Base-by-base conservation (phyloP, 2,329 filamentous ascomycete genomes). In the Colletotrichum siamense region DNA sequence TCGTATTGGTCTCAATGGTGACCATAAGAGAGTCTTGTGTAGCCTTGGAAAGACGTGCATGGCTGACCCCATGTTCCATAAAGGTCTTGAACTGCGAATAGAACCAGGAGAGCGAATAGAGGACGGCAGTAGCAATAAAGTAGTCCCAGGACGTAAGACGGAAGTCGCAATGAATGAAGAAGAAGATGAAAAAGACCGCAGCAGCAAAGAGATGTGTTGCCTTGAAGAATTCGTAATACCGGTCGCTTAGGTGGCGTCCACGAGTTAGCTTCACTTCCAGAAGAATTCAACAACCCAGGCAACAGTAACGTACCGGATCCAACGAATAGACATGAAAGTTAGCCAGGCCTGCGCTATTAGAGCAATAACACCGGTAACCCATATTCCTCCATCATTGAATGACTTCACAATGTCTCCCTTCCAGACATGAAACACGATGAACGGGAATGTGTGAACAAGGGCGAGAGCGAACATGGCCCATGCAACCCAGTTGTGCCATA, bases 191-290 rank as follows among this genome's bases (percentile, higher is more conserved):
- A 78, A 92, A 93, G 2, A 91, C 78, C 5, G 90, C 77, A 0
- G 88, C 90, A 5, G 87, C 86, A 24, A 90, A 73, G 75, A 89
- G 87, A 79, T 93, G 91, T 0, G 89, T 88, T 5, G 85, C 85
- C 78, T 92, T 92, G 88, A 93, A 93, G 79, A 91, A 90, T 77
- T 93, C 91, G 80, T 93, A 92, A 78, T 84, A 89, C 1, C 87
- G 85, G 69, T 89, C 88, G 6, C 90, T 91, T 62, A 2, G 22
- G 16, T 24, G 15, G 10, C 8, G 4, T 10, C 13, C 55, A 59
- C 15, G 9, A 8, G 26, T 59, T 18, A 59, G 26, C 26, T 18
- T 59, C 22, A 28, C 13, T 28, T 4, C 55, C 26, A 28, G 1
- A 15, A 26, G 24, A 1, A 1, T 59, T 18, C 24, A n/a, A 7